These are phyloP conservation scores for Alternaria longipes DNA, from an alignment of 2,329 filamentous ascomycete genomes.

Conservation along the genomic window DNA sequence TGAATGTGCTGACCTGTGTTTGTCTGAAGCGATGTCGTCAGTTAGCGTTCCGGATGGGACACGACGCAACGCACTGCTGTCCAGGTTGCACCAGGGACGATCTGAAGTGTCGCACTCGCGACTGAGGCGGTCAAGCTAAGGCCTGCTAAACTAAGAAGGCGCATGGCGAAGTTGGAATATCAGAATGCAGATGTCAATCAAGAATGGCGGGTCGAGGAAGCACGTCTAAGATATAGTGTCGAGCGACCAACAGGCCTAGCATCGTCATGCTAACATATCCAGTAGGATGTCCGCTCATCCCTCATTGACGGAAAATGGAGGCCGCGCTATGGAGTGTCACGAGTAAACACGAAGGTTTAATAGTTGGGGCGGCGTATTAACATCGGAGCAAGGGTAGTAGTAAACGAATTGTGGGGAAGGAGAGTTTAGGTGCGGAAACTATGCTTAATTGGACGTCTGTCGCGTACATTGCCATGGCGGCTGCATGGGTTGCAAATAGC, in stretches of 20 bases:
- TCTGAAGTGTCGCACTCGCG: constrained; percentile 46
- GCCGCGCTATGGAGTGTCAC: constrained; percentile 16
- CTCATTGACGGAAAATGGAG: constrained; percentile 20
- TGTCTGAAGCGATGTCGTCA: constrained; percentile 34
- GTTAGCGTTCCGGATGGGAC: neutral
- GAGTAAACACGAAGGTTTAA: constrained; percentile 15
- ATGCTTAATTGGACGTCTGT: constrained; percentile 20
- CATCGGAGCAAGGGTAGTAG: constrained; percentile 17
- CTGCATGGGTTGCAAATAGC: constrained; percentile 4
- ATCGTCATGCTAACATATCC: neutral
- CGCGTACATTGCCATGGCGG: neutral
- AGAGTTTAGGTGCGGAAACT: constrained; percentile 14
- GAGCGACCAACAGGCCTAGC: neutral
- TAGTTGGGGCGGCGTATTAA: constrained; percentile 16
- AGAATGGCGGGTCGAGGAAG: neutral
- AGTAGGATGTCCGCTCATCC: neutral
- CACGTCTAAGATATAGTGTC: neutral
- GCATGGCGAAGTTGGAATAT: constrained; percentile 30
- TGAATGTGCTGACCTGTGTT: constrained; percentile 66
- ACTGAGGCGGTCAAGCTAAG: constrained; percentile 29
- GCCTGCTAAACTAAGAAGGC: constrained; percentile 16
- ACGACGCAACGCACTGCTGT: constrained; percentile 40
- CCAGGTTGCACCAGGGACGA: constrained; percentile 53
- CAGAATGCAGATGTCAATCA: neutral
- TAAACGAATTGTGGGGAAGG: constrained; percentile 27